Conservation (phyloP, 768 basidiomycete species). For the Leccinum longicurvipes region DNA sequence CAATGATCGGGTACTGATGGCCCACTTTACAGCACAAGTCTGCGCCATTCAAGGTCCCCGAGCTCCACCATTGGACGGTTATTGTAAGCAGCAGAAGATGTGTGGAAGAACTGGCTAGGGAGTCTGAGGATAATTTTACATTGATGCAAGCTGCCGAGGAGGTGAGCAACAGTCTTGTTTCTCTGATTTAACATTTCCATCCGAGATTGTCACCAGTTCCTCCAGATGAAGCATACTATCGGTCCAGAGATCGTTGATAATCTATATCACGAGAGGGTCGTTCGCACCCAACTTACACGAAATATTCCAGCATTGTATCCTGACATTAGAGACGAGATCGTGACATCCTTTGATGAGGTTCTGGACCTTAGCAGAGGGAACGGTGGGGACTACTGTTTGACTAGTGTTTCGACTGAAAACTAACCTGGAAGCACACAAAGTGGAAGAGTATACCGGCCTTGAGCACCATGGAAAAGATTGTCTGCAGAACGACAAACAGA, state of each 20-base stretch:
- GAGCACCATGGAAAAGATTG: background rate
- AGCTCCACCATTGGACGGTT: conserved; percentile 36
- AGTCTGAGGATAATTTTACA: too few relatives aligned
- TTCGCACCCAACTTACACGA: conserved; percentile 33
- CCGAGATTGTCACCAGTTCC: background rate
- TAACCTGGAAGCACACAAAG: background rate
- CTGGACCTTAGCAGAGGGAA: conserved; percentile 24
- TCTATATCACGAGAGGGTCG: conserved; percentile 29
- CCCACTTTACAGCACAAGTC: conserved; percentile 20
- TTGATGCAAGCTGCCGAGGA: too few relatives aligned
- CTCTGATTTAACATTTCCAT: background rate
- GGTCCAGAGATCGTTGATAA: conserved; percentile 29
- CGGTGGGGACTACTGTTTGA: conserved; percentile 4
- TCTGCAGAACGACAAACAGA: background rate
- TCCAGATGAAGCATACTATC: conserved; percentile 40
- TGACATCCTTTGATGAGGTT: conserved; percentile 35
- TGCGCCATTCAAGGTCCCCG: conserved; percentile 30
- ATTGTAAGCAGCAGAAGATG: conserved; percentile 24
- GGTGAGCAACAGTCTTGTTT: too few relatives aligned
- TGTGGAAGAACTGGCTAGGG: too few relatives aligned
- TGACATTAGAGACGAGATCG: conserved; percentile 44
- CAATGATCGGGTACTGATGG: background rate
- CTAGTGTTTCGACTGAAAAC: too few relatives aligned
- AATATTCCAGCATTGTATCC: conserved; percentile 38
- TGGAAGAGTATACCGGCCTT: background rate